Base-by-base conservation (phyloP, 805 yeast genomes). In the Wickerhamiella vanderwaltii region DNA sequence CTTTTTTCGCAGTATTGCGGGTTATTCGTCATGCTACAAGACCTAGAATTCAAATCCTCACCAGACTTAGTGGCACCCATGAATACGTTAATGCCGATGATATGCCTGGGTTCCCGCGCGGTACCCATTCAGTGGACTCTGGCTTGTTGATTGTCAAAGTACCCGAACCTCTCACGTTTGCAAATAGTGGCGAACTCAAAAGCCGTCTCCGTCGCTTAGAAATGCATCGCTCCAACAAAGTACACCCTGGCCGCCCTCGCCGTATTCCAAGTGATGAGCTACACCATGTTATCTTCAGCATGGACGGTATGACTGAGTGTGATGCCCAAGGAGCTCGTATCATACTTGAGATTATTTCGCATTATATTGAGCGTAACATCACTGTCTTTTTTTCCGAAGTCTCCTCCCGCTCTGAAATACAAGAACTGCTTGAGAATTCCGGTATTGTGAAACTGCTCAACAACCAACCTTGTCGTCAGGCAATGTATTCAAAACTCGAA, bases 91-190 rank as follows among this genome's bases (percentile, higher is more conserved):
- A 82, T 54, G 85, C 86, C 0, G 93, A 83, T 57, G 77, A 71
- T 30, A 59, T 67, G 20, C 71, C 63, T 2, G 66, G 60, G 9
- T 33, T 33, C 32, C 41, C 38, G 1, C 26, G 34, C 1, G 43
- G 39, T n/a, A 15, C 35, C 28, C 56, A 65, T 22, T 72, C 68
- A 51, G 65, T 64, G 29, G 64, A 79, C 37, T 82, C 78, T 49
- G 86, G 85, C 0, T 79, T 86, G 43, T 63, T 87, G 26, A 73
- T 85, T 22, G 79, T 86, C 28, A 79, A 78, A 48, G 72, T 86
- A 32, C 86, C 95, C 0, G 95, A 86, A 54, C 94, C 95, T 1
- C 64, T 86, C 46, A 83, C 87, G 4, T 86, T 86, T 59, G 84
- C 94, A 29, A 86, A 87, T 57, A 71, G 87, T 6, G 79, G 79